These are phyloP conservation scores for Malassezia equina DNA, from an alignment of 1,284 basidiomycete species.

Conservation along the genomic window DNA sequence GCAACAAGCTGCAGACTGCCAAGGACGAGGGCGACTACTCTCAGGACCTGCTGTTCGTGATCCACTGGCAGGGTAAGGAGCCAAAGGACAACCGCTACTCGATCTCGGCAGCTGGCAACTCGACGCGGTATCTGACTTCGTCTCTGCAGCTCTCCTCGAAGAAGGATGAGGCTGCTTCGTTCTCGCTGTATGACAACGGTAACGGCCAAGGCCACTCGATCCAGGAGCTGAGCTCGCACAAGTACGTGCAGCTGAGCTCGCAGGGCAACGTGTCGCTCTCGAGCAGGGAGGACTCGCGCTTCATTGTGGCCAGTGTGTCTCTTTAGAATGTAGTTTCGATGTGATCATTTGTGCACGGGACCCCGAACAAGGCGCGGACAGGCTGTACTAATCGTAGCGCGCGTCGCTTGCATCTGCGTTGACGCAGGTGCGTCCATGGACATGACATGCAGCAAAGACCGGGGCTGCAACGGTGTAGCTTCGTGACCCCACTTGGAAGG, in stretches of 20 bases:
- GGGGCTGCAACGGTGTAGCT: no score
- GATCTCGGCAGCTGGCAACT: conserved; percentile 2
- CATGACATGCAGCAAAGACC: neutral
- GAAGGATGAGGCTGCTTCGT: neutral
- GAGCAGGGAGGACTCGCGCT: neutral
- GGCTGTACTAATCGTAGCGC: neutral
- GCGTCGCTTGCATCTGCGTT: neutral
- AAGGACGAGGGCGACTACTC: neutral
- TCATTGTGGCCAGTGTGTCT: neutral
- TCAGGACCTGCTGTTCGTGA: conserved; percentile 10
- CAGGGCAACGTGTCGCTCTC: neutral
- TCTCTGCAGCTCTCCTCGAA: neutral
- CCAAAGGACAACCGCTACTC: conserved; percentile 11
- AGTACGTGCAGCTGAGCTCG: neutral
- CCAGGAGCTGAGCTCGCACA: conserved; percentile 2
- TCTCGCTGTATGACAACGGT: conserved; percentile 2
- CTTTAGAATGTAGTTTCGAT: neutral
- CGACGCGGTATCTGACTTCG: conserved; percentile 2
- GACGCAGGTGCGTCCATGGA: neutral
- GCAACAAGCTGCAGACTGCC: neutral
- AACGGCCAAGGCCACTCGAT: neutral
- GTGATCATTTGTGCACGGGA: neutral
- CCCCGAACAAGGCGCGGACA: neutral
- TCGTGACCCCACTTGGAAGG: neutral
- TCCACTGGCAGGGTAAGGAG: conserved; percentile 7